A percentile compares a stretch with the other conserved stretches of the same genome.
Evolutionary conservation across 257 asterid genomes (phyloP).

Genomic region (Primulina huaijiensis): DNA sequence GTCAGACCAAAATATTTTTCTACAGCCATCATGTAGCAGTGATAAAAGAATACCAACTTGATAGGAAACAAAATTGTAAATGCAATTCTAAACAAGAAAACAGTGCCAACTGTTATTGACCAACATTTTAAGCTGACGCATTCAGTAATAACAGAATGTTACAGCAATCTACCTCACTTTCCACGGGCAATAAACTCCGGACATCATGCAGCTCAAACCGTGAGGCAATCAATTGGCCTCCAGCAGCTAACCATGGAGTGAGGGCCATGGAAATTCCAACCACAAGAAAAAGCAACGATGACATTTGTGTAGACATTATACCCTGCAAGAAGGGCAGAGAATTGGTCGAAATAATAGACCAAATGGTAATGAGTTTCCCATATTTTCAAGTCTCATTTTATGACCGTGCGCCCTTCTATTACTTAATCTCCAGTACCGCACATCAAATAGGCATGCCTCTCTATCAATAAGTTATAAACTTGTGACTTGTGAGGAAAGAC

Average conservation of each 20-base stretch:
- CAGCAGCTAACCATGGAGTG: conserved; percentile 98
- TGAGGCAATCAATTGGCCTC: conserved; percentile 98
- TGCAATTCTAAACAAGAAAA: not conserved
- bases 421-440: conserved; percentile 10
- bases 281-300: conserved; percentile 92
- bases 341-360: not conserved
- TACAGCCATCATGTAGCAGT: not conserved
- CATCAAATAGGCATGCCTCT: not conserved
- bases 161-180: conserved; percentile 75
- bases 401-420: conserved; percentile 4
- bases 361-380: conserved; percentile 1
- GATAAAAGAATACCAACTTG: not conserved
- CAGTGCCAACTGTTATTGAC: not conserved
- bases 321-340: conserved; percentile 57
- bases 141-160: conserved; percentile 12
- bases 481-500: not conserved
- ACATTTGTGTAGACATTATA: conserved; percentile 83
- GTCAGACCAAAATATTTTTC: not conserved
- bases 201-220: conserved; percentile 97
- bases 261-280: conserved; percentile 98
- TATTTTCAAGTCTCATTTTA: conserved; percentile 6
- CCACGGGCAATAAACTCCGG: conserved; percentile 89
- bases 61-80: not conserved
- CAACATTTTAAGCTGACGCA: not conserved
- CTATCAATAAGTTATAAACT: not conserved